Percentiles rank a stretch among this genome's conserved stretches.
Evolutionary conservation across 2,329 filamentous ascomycete species (phyloP).

Genomic region (Sporothrix brunneoviolacea): DNA sequence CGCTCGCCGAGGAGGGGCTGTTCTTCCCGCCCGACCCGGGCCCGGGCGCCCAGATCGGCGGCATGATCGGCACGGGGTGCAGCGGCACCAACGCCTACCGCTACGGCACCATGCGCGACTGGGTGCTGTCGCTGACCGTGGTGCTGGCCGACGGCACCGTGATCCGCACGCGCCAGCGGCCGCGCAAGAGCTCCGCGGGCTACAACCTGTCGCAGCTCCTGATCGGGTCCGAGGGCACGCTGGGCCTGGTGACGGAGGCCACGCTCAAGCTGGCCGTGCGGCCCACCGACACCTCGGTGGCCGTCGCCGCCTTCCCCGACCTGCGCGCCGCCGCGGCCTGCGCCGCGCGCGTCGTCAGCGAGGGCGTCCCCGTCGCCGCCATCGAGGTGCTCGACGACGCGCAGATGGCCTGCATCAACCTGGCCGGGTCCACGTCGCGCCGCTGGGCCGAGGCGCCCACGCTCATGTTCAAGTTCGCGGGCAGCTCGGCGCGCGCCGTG

Average conservation of each 20-base stretch:
- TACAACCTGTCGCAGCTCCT: slow-evolving; percentile 89
- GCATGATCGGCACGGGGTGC: slow-evolving; percentile 70
- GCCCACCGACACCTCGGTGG: slow-evolving; percentile 73
- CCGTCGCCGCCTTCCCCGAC: slow-evolving; percentile 54
- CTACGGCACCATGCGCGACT: slow-evolving; percentile 92
- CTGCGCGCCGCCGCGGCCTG: slow-evolving; percentile 71
- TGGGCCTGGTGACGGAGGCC: slow-evolving; percentile 86
- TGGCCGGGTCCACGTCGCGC: slow-evolving; percentile 58
- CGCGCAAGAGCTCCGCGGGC: slow-evolving; percentile 82
- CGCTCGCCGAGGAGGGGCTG: slow-evolving; percentile 63
- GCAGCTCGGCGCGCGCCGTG: slow-evolving; percentile 56
- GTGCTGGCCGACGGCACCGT: slow-evolving; percentile 86
- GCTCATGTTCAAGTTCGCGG: slow-evolving; percentile 78
- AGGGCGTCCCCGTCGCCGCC: slow-evolving; percentile 80
- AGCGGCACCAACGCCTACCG: slow-evolving; percentile 84
- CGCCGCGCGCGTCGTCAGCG: slow-evolving; percentile 70
- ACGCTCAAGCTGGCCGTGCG: slow-evolving; percentile 79
- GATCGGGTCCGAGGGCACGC: slow-evolving; percentile 84
- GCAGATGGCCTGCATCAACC: slow-evolving; percentile 69
- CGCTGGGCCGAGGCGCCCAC: slow-evolving; percentile 68
- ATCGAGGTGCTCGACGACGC: slow-evolving; percentile 89
- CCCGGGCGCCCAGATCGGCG: slow-evolving; percentile 86
- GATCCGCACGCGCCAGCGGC: slow-evolving; percentile 81
- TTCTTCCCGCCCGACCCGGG: slow-evolving; percentile 93
- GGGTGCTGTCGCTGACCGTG: slow-evolving; percentile 81